Conservation (phyloP, 257 asterid species). For the Mitragyna speciosa region DNA sequence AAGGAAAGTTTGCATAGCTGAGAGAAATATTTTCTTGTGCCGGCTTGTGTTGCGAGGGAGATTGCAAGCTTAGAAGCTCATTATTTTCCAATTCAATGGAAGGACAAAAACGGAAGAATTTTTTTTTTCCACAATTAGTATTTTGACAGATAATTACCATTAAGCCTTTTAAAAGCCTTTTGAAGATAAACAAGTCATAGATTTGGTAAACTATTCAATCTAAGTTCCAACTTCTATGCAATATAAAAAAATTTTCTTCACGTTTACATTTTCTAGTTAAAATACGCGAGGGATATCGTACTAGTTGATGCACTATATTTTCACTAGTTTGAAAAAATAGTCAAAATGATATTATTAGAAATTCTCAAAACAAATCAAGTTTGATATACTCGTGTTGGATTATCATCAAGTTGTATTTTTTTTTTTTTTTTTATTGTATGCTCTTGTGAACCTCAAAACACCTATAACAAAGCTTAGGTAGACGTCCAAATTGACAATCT, state of each 20-base stretch:
- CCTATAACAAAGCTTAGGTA: no score
- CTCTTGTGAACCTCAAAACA: no score
- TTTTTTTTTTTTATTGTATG: neutral
- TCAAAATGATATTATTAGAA: neutral
- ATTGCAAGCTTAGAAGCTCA: neutral
- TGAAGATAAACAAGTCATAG: neutral
- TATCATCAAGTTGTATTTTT: neutral
- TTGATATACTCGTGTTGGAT: neutral
- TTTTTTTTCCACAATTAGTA: no score
- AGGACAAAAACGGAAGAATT: no score
- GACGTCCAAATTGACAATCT: no score
- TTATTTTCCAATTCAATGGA: no score
- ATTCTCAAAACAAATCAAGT: neutral
- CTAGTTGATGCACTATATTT: neutral
- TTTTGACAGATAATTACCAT: no score
- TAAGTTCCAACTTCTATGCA: neutral
- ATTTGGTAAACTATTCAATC: neutral
- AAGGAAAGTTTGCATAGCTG: no score
- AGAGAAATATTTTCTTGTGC: no score
- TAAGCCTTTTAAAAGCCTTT: no score
- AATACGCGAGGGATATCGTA: neutral
- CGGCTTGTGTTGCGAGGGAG: neutral
- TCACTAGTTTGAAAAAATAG: no score
- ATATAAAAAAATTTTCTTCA: neutral
- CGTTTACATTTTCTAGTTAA: neutral